Evolutionary conservation across 306 rosid genomes (phyloP).

Genomic region (Malus fusca): DNA sequence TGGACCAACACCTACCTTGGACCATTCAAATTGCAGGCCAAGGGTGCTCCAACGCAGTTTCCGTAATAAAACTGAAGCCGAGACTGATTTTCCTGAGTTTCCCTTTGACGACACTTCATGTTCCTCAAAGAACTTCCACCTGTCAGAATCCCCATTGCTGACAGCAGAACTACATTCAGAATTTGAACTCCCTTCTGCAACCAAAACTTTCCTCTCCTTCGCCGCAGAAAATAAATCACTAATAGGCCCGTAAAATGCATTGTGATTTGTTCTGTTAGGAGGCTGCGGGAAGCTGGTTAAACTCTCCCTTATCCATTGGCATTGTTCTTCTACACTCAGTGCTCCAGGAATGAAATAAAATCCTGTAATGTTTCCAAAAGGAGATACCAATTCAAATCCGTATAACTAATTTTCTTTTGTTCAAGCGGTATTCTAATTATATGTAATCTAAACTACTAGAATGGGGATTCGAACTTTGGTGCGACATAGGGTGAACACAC

Average conservation of each 20-base stretch:
- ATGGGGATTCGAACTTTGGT: too few relatives aligned
- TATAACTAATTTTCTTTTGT: not conserved
- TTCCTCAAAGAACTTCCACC: conserved; percentile 49
- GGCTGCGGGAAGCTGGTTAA: conserved; percentile 75
- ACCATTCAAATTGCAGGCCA: conserved; percentile 92
- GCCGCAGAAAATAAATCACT: conserved; percentile 49
- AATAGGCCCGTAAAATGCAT: conserved; percentile 74
- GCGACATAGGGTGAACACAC: too few relatives aligned
- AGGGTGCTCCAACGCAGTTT: conserved; percentile 98
- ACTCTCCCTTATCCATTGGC: conserved; percentile 67
- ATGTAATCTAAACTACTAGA: too few relatives aligned
- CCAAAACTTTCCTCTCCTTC: conserved; percentile 49
- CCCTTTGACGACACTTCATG: conserved; percentile 24
- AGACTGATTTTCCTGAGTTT: conserved; percentile 40
- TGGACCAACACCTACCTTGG: conserved; percentile 46
- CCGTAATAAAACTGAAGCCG: conserved; percentile 52
- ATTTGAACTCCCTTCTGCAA: conserved; percentile 25
- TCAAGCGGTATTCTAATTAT: not conserved
- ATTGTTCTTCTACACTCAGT: conserved; percentile 56
- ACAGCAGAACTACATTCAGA: conserved; percentile 23
- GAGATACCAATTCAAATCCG: not conserved
- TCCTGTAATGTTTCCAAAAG: conserved; percentile 28
- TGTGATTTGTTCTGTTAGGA: conserved; percentile 90
- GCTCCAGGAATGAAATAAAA: conserved; percentile 82
- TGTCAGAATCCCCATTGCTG: conserved; percentile 11